Base-by-base conservation (phyloP, 2,329 filamentous ascomycete genomes). In the Penicillium oxalicum region DNA sequence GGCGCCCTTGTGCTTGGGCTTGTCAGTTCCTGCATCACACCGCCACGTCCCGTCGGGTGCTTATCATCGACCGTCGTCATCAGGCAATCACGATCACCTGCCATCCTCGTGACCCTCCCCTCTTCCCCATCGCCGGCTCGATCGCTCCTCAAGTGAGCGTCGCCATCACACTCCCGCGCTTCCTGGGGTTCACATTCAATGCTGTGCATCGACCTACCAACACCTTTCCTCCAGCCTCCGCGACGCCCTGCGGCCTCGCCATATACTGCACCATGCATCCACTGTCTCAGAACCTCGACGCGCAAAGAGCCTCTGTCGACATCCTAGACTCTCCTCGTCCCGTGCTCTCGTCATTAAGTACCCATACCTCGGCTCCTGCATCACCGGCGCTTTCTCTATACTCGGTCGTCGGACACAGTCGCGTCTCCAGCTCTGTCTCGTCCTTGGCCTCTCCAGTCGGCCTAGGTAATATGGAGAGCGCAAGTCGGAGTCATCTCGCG, bases 371-470 rank as follows among this genome's bases (percentile, higher is more conserved):
- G 18, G 65, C 65, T 12, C 66, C 69, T 5, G 67, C 64, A 18
- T 72, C 70, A 13, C 70, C 70, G 24, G 66, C 64, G 1, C 47
- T 66, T 12, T 72, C 70, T n/a, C 57, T 71, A 26, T 72, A 71
- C 53, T 71, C 70, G 5, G 53, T 62, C 9, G 63, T 61, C 49
- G 61, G 66, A 32, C 70, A 72, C 47, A 66, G 61, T 45, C 68
- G 67, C 43, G 64, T 70, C 46, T 71, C 70, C 11, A 91, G 88
- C 70, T 93, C 89, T 0, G 78, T 79, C 27, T 95, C 90, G 1
- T 95, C 90, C 4, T 76, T 87, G 7, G 73, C 77, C 53, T 84
- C 76, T 47, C 84, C 77, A 51, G 84, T 77, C 50, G 77, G 72
- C 44, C 75, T 74, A 50, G 70, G 71, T 35, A 72, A 69, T 47